A percentile compares a stretch with the other conserved stretches of the same genome.
Conservation (phyloP, 768 basidiomycete species). For the Podaxis mareebaensis region DNA sequence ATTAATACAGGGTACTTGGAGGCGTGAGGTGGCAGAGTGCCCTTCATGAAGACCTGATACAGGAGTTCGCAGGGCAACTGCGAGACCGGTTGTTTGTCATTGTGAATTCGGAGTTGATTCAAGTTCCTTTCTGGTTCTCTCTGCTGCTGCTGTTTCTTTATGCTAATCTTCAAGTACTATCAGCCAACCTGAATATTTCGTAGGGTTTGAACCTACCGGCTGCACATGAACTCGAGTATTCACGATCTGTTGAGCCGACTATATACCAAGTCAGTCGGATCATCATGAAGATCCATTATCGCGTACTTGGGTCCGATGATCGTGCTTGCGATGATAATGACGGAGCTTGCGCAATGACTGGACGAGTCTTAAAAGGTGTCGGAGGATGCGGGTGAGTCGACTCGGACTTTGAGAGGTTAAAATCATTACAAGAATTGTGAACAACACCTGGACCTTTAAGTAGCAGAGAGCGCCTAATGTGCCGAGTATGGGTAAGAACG, state of each 20-base stretch:
- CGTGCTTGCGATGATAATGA: background rate
- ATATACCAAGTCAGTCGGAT: background rate
- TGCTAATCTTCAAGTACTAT: background rate
- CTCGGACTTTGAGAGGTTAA: background rate
- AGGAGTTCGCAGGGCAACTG: conserved; percentile 12
- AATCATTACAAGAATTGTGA: no score
- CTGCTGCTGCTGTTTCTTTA: background rate
- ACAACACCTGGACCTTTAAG: background rate
- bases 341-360: background rate
- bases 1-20: conserved; percentile 3
- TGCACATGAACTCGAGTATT: background rate
- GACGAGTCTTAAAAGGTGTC: background rate
- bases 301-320: background rate
- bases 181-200: background rate
- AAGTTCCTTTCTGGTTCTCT: background rate
- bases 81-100: conserved; percentile 5
- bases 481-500: no score
- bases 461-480: background rate
- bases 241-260: background rate
- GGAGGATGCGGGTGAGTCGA: background rate
- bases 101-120: background rate
- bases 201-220: background rate
- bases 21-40: background rate
- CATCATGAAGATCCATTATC: background rate
- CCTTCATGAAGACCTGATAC: conserved; percentile 6